These are phyloP conservation scores for Coprinopsis sp. DNA, from an alignment of 768 basidiomycete species.

Conservation along the genomic window DNA sequence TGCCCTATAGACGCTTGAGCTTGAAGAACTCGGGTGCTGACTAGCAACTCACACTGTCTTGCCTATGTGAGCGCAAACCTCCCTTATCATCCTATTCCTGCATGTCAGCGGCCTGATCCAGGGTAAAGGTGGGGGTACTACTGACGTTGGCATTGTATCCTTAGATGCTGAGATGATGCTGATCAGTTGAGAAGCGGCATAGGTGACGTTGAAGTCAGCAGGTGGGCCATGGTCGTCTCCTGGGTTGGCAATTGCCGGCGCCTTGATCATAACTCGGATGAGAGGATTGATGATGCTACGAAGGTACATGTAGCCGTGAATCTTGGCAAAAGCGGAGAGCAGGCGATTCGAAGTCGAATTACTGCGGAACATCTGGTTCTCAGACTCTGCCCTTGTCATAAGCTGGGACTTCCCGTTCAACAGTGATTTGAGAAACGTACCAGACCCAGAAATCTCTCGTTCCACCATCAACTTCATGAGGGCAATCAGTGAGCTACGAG, in stretches of 20 bases:
- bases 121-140: constrained; percentile 5
- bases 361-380: constrained; percentile 78
- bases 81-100: constrained; percentile 70
- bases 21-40: background rate
- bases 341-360: constrained; percentile 88
- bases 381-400: constrained; percentile 50
- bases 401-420: background rate
- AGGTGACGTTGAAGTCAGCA: constrained; percentile 66
- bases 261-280: constrained; percentile 64
- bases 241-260: constrained; percentile 50
- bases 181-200: constrained; percentile 72
- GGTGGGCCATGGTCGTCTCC: background rate
- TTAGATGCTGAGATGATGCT: constrained; percentile 69
- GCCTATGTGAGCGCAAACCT: constrained; percentile 80
- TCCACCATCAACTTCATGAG: constrained; percentile 84
- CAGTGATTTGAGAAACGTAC: constrained; percentile 38
- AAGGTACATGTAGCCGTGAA: constrained; percentile 93
- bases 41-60: constrained; percentile 59
- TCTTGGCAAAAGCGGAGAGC: constrained; percentile 77
- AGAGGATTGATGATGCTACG: constrained; percentile 73
- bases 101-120: constrained; percentile 8
- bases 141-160: constrained; percentile 70
- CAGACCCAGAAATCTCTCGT: constrained; percentile 72
- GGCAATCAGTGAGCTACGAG: constrained; percentile 61
- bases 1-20: constrained; percentile 29